Percentiles rank a stretch among this genome's conserved stretches.
Evolutionary conservation across 306 rosid genomes (phyloP).

Genomic region (Fragaria nilgerrensis): DNA sequence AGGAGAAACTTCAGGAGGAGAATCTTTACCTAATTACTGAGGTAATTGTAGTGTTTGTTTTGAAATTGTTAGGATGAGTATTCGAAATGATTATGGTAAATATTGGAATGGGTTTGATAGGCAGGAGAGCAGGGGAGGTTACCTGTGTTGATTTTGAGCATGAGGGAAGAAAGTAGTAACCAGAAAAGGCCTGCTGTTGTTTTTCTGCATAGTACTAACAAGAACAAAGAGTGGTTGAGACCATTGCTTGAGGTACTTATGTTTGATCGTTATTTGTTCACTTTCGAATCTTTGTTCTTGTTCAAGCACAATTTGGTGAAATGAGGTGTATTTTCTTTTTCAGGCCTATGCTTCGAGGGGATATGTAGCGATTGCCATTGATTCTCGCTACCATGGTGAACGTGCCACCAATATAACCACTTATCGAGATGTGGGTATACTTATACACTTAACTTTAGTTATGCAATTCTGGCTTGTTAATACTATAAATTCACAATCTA

Average conservation of each 20-base stretch:
- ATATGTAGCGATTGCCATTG: constrained; percentile 67
- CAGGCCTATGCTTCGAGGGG: constrained; percentile 95
- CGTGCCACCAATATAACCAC: constrained; percentile 64
- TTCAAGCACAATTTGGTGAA: neutral
- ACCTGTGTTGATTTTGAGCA: constrained; percentile 71
- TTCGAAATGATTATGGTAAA: neutral
- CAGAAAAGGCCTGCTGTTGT: constrained; percentile 70
- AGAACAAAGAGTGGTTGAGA: constrained; percentile 65
- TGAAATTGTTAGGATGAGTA: neutral
- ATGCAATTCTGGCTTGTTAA: neutral
- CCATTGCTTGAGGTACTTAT: constrained; percentile 73
- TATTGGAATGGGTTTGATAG: constrained; percentile 25
- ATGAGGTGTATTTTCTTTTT: constrained; percentile 16
- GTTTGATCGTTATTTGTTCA: neutral
- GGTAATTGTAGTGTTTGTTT: constrained; percentile 37
- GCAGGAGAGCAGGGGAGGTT: constrained; percentile 90
- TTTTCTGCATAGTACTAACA: constrained; percentile 65
- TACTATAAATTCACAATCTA: neutral
- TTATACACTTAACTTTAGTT: constrained; percentile 13
- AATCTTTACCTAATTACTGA: constrained; percentile 64
- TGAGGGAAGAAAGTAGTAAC: constrained; percentile 55
- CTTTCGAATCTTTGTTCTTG: constrained; percentile 5
- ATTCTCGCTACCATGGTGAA: constrained; percentile 97
- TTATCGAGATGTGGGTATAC: constrained; percentile 54
- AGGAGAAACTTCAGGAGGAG: constrained; percentile 68